Evolutionary conservation across 2,329 filamentous ascomycete species (phyloP).

Genomic region (Pseudogymnoascus sp.): DNA sequence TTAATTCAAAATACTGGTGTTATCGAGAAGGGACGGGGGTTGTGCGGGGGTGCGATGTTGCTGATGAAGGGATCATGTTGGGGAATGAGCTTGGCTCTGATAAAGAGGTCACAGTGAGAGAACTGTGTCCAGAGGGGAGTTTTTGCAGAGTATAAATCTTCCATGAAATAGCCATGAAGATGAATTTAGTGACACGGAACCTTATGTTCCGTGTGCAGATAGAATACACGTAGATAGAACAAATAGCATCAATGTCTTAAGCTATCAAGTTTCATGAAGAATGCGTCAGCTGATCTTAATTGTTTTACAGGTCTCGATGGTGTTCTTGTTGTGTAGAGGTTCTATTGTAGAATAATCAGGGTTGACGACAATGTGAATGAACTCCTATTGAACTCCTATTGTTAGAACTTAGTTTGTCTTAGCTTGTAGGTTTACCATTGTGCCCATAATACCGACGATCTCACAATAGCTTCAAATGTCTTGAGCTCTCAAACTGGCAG

Average conservation of each 20-base stretch:
- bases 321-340: not conserved
- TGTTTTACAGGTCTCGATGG: not conserved
- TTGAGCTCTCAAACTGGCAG: not conserved
- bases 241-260: constrained; percentile 8
- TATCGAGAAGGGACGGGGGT: not conserved
- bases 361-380: not conserved
- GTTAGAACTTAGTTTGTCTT: not conserved
- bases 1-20: not conserved
- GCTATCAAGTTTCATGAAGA: not conserved
- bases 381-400: not conserved
- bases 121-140: not conserved
- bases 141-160: not conserved
- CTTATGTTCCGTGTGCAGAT: not conserved
- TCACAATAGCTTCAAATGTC: not conserved
- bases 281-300: not conserved
- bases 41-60: not conserved
- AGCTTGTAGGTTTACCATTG: not conserved
- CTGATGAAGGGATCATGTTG: not conserved
- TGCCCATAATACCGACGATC: not conserved
- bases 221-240: constrained; percentile 9
- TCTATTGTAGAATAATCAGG: not conserved
- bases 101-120: constrained; percentile 3
- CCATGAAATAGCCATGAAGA: constrained; percentile 1
- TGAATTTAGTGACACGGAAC: not conserved
- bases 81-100: not conserved